These are phyloP conservation scores for Colletotrichum cereale DNA, from an alignment of 2,329 filamentous ascomycete species.

Conservation along the genomic window DNA sequence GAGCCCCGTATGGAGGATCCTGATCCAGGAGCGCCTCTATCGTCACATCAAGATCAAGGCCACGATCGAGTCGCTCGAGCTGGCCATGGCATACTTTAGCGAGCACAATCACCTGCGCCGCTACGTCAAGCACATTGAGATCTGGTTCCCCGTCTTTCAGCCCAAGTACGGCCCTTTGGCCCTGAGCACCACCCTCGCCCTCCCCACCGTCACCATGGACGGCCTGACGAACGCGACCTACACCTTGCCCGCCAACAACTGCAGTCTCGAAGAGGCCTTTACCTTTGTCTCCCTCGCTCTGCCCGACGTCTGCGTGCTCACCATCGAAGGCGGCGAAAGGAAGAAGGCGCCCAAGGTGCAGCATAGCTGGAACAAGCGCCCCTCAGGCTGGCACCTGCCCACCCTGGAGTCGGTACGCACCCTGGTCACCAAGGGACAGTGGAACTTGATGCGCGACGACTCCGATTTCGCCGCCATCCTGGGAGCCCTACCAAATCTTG, in stretches of 20 bases:
- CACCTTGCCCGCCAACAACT: conserved; percentile 73
- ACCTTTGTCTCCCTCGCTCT: conserved; percentile 70
- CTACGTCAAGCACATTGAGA: conserved; percentile 79
- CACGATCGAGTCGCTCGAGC: conserved; percentile 71
- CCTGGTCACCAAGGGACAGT: conserved; percentile 80
- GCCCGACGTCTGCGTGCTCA: conserved; percentile 73
- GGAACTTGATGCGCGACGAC: conserved; percentile 78
- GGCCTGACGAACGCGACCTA: conserved; percentile 70
- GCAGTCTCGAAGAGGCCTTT: conserved; percentile 78
- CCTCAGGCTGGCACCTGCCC: conserved; percentile 54
- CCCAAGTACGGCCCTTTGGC: conserved; percentile 62
- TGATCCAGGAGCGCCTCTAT: conserved; percentile 80
- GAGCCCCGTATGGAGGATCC: conserved; percentile 70
- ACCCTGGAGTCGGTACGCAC: conserved; percentile 70
- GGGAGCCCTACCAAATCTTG: conserved; percentile 73
- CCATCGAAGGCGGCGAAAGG: conserved; percentile 81
- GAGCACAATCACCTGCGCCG: conserved; percentile 68
- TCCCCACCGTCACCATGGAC: conserved; percentile 67
- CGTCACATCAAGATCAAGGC: conserved; percentile 82
- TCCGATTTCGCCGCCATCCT: conserved; percentile 73
- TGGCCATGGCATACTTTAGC: conserved; percentile 72
- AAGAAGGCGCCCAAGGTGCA: conserved; percentile 78
- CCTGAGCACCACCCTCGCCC: conserved; percentile 57
- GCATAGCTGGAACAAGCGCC: conserved; percentile 43
- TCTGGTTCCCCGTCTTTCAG: conserved; percentile 83